Evolutionary conservation across 306 rosid species (phyloP).

Genomic region (Sicyos baderoa): DNA sequence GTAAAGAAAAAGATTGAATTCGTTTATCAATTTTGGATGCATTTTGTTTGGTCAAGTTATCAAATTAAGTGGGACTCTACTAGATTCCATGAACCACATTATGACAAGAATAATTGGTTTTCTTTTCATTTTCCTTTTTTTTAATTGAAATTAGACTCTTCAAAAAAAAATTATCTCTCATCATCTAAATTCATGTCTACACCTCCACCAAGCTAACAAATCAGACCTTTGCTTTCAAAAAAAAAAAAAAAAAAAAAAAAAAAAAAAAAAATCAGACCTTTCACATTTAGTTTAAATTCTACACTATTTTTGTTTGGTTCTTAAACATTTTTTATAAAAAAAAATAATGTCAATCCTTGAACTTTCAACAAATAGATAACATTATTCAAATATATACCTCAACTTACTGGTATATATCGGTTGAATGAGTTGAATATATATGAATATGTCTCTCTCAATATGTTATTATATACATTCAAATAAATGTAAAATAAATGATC

Average conservation of each 20-base stretch:
- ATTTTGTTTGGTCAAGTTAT: not conserved
- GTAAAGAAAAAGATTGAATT: not conserved
- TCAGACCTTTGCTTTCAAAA: too few species aligned
- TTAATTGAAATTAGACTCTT: not conserved
- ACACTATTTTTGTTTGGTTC: not conserved
- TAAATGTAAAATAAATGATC: too few species aligned
- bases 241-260: too few species aligned
- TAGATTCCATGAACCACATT: not conserved
- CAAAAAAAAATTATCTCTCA: too few species aligned
- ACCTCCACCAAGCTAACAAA: not conserved
- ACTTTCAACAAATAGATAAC: too few species aligned
- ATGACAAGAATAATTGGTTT: not conserved
- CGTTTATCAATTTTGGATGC: not conserved
- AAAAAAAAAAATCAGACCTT: too few species aligned
- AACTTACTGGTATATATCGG: too few species aligned
- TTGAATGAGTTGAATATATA: too few species aligned
- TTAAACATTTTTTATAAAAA: too few species aligned
- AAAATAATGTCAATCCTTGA: not conserved
- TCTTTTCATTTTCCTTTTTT: not conserved
- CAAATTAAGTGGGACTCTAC: slow-evolving; percentile 1
- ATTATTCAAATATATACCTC: too few species aligned
- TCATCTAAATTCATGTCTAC: not conserved
- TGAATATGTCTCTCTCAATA: too few species aligned
- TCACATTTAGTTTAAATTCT: not conserved
- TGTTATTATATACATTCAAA: too few species aligned